A percentile compares a stretch with the other conserved stretches of the same genome.
phyloP scores from a whole-genome alignment of 1,284 basidiomycete species.

The Rhizoctonia solani region DNA sequence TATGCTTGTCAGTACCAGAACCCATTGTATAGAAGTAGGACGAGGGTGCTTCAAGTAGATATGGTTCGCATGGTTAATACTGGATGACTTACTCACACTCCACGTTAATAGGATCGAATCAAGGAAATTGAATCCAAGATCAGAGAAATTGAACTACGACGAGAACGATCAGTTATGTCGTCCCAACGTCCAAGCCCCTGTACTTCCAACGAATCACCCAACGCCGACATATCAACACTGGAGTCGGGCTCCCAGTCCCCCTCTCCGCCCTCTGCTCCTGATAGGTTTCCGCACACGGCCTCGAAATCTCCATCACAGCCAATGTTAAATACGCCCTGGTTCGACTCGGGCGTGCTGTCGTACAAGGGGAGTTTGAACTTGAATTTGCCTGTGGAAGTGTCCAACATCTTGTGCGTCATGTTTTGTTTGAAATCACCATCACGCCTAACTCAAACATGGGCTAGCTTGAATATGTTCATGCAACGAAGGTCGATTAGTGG shows the following conservation, averaged over 20 bases:
- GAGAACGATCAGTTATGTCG: neutral
- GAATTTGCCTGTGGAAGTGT: too few species aligned
- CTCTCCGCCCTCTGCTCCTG: too few species aligned
- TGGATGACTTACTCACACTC: neutral
- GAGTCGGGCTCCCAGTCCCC: too few species aligned
- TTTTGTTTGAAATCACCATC: neutral
- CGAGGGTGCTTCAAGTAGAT: slow-evolving; percentile 1
- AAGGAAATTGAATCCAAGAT: slow-evolving; percentile 12
- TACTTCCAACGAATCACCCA: too few species aligned
- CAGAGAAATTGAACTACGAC: neutral
- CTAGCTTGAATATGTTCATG: neutral
- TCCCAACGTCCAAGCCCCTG: too few species aligned
- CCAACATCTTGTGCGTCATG: too few species aligned
- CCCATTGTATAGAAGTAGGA: neutral
- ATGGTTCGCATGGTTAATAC: neutral
- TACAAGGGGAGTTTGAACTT: too few species aligned
- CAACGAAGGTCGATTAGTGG: neutral
- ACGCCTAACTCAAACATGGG: neutral
- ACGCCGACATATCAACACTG: too few species aligned
- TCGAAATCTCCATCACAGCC: too few species aligned
- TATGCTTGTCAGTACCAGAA: slow-evolving; percentile 10
- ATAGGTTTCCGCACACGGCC: too few species aligned
- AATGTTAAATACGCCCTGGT: too few species aligned
- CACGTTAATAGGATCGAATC: slow-evolving; percentile 3
- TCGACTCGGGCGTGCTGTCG: too few species aligned